Conservation (phyloP, 441 rosid species). For the Lepidium campestre region DNA sequence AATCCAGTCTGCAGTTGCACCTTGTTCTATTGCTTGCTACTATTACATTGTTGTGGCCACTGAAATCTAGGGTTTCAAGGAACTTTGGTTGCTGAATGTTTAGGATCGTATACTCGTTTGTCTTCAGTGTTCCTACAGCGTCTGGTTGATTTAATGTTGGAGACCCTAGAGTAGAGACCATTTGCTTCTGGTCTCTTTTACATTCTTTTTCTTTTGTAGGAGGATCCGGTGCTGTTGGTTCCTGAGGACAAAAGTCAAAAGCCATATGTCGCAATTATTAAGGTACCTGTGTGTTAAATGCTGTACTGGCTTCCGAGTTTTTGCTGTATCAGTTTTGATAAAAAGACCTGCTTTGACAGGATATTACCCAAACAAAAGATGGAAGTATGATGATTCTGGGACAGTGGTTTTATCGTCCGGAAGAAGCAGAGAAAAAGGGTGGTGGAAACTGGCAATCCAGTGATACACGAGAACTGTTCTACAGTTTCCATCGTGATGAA, state of each 20-base stretch:
- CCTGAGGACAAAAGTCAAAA: slow-evolving; percentile 63
- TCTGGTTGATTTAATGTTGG: background rate
- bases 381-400: slow-evolving; percentile 78
- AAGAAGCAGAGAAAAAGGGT: slow-evolving; percentile 82
- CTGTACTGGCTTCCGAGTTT: background rate
- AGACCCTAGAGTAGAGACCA: background rate
- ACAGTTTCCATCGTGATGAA: slow-evolving; percentile 90
- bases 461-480: slow-evolving; percentile 78
- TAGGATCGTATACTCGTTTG: background rate
- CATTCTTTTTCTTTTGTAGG: slow-evolving; percentile 33
- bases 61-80: background rate
- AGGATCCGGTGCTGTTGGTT: slow-evolving; percentile 81
- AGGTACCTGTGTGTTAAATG: slow-evolving; percentile 40
- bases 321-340: background rate
- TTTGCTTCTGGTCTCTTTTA: background rate
- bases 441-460: slow-evolving; percentile 86
- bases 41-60: background rate
- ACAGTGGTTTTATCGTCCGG: slow-evolving; percentile 96
- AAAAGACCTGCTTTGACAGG: slow-evolving; percentile 36
- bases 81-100: background rate
- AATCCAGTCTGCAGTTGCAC: background rate
- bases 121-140: background rate
- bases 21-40: background rate
- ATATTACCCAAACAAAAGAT: slow-evolving; percentile 52
- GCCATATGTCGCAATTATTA: slow-evolving; percentile 85